phyloP scores from a whole-genome alignment of 1,284 basidiomycete species.

The Spongispora temasekensis region DNA sequence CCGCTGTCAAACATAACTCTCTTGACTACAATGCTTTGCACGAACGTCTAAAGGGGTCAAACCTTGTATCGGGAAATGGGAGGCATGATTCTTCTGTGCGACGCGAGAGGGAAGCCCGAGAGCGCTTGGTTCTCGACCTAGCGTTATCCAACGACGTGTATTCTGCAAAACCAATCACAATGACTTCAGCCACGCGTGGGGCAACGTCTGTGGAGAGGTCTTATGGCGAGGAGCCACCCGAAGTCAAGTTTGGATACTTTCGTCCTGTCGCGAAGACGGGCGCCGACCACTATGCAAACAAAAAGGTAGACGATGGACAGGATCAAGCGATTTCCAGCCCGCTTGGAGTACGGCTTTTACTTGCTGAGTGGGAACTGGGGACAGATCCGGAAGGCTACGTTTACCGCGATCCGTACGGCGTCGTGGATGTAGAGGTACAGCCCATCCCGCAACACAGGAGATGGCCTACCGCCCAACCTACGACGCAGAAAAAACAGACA shows the following conservation, averaged over 20 bases:
- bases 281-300: constrained; percentile 30
- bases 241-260: constrained; percentile 61
- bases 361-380: constrained; percentile 68
- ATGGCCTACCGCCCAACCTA: neutral
- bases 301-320: constrained; percentile 21
- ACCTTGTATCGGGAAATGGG: constrained; percentile 38
- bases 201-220: constrained; percentile 51
- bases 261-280: constrained; percentile 44
- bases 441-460: constrained; percentile 19
- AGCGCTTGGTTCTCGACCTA: constrained; percentile 65
- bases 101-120: constrained; percentile 54
- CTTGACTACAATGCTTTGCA: constrained; percentile 37
- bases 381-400: constrained; percentile 49
- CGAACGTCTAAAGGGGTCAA: constrained; percentile 44
- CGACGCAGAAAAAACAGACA: constrained; percentile 24
- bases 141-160: constrained; percentile 58
- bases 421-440: constrained; percentile 27
- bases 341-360: constrained; percentile 57
- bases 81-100: constrained; percentile 42
- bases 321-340: constrained; percentile 34
- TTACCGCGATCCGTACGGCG: constrained; percentile 58
- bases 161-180: constrained; percentile 44
- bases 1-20: constrained; percentile 42
- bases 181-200: constrained; percentile 23
- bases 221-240: constrained; percentile 52